Evolutionary conservation across 2,329 filamentous ascomycete genomes (phyloP), one percentile per base, ranked within the genome.

Genomic region (Ophiosphaerella herpotricha): DNA sequence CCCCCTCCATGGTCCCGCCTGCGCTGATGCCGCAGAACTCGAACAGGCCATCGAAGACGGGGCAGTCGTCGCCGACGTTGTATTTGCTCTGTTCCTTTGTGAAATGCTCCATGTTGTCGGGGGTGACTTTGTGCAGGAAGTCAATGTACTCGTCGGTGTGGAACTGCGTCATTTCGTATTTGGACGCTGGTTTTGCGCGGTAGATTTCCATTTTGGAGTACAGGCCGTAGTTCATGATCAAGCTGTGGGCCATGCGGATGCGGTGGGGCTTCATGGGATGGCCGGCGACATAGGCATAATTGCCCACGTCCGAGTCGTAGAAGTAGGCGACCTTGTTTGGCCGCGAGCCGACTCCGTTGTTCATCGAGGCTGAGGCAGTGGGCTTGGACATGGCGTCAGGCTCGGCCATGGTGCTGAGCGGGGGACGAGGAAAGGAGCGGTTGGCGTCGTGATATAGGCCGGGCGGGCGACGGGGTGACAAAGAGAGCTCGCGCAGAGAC

Each of bases 231-330:
- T 88, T 88, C 85, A 88, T 88, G 57, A 88, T 85, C 67, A 88
- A 73, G 57, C 85, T 79, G 60, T 79, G 76, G 32, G 76, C 84
- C 81, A 89, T 85, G 60, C 86, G 80, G 74, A 89, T 88, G 57
- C 85, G 78, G 67, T 84, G 83, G 33, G 84, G 83, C 72, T 86
- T 86, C 84, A 87, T 87, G 31, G 85, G 83, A 74, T 81, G 84
- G n/a, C 82, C 82, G 11, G 83, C 81, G 50, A 96, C 91, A 70
- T 97, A 97, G 72, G 93, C 92, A 79, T 97, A 97, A 75, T 97
- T 97, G 59, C 93, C 93, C 70, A 97, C 94, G 77, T 97, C 93
- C 3, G 90, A 95, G 72, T 97, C 93, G 82, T 97, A 97, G 75
- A 97, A 97, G 78, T 97, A 97, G 48, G 93, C 93, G 50, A 97